Conservation (phyloP, 352 stramenopile genomes). For the Discostella stelligera region DNA sequence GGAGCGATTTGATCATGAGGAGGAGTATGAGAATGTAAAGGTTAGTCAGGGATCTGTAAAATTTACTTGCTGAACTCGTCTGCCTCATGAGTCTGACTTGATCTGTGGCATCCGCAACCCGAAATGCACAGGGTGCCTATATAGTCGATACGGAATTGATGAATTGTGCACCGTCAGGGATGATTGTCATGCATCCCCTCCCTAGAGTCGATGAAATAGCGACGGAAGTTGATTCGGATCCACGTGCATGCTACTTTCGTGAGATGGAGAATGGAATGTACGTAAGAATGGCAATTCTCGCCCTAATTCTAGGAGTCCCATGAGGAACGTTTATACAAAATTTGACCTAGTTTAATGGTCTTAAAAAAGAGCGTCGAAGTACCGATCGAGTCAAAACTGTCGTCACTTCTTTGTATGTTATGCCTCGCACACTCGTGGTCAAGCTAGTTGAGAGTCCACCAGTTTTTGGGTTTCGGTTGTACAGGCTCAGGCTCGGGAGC, state of each 20-base stretch:
- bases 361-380: background rate
- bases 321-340: conserved; percentile 1
- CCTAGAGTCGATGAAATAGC: conserved; percentile 96
- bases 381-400: background rate
- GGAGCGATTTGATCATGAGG: conserved; percentile 93
- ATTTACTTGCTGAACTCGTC: conserved; percentile 3
- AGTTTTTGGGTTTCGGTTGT: conserved; percentile 59
- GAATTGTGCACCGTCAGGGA: conserved; percentile 85
- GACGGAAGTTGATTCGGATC: conserved; percentile 93
- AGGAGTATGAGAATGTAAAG: conserved; percentile 94
- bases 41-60: conserved; percentile 22
- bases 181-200: conserved; percentile 98
- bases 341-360: background rate
- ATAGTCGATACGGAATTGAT: conserved; percentile 83
- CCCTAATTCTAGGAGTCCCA: conserved; percentile 85
- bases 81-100: background rate
- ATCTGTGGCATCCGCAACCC: background rate
- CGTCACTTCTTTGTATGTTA: background rate
- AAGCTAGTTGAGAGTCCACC: conserved; percentile 61
- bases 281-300: conserved; percentile 97
- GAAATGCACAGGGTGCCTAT: conserved; percentile 74
- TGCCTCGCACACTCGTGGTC: background rate
- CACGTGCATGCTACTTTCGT: conserved; percentile 94
- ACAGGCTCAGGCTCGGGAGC: conserved; percentile 38
- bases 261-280: conserved; percentile 98